Percentiles rank a stretch among this genome's conserved stretches.
phyloP scores from a whole-genome alignment of 805 yeast genomes.

The Komagataella phaffii region DNA sequence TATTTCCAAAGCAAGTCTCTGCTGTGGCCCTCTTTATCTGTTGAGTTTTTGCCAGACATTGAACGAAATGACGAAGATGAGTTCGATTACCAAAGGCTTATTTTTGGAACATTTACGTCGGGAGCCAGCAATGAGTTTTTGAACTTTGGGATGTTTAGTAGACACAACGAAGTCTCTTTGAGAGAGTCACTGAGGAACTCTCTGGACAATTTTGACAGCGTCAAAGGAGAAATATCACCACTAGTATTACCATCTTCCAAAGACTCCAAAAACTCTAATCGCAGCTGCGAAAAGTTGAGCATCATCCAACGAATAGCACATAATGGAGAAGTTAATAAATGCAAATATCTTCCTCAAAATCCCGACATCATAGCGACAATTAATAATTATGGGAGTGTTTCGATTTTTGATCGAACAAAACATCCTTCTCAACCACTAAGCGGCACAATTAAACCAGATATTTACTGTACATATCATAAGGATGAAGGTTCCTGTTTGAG shows the following conservation, averaged over 20 bases:
- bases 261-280: constrained; percentile 12
- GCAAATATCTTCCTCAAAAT: constrained; percentile 71
- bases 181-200: background rate
- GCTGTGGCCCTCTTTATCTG: constrained; percentile 53
- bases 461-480: constrained; percentile 15
- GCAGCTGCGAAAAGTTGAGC: constrained; percentile 15
- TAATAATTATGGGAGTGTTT: constrained; percentile 50
- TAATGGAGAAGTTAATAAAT: constrained; percentile 59
- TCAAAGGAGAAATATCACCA: constrained; percentile 16
- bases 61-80: constrained; percentile 7
- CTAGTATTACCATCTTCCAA: constrained; percentile 15
- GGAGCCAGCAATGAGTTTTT: constrained; percentile 39
- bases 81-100: constrained; percentile 21
- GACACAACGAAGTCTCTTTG: background rate
- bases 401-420: constrained; percentile 72
- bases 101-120: constrained; percentile 54
- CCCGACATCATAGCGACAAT: constrained; percentile 71
- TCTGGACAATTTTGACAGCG: constrained; percentile 16
- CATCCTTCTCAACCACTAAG: constrained; percentile 37
- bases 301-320: constrained; percentile 49
- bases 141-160: constrained; percentile 10
- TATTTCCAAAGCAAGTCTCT: constrained; percentile 35
- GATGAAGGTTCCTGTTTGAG: constrained; percentile 57
- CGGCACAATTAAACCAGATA: constrained; percentile 25
- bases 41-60: constrained; percentile 52